Base-by-base conservation (phyloP, 208 protist genomes). In the Trypanosoma avium region DNA sequence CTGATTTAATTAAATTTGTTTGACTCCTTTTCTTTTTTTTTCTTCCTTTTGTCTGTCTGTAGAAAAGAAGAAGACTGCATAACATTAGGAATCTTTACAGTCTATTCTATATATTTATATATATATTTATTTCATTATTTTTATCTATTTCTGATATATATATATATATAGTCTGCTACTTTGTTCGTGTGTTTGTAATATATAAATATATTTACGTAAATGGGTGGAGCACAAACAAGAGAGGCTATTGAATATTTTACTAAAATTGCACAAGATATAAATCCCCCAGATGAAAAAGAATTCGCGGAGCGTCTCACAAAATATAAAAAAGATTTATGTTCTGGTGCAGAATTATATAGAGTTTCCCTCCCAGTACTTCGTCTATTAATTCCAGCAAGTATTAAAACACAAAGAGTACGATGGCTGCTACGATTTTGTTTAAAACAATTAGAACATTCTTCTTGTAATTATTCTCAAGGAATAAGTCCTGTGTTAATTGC, bases 351-450 rank as follows among this genome's bases (percentile, higher is more conserved):
- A 63, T 64, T 81, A 24, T 78, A 61, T 45, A 50, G 56, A n/a
- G 55, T 75, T 2, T 70, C 82, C 4, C 42, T 72, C 26, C 84
- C 88, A 7, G 30, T 84, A 19, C 77, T 88, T 9, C 42, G 65
- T 4, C 46, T 53, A 0, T 47, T 90, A 35, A 21, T 87, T 29
- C 56, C 49, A 13, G 17, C 32, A 42, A 46, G 61, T 19, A 29
- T 35, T 8, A 40, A 63, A 29, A 81, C 47, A 5, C 57, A 70
- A 12, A 69, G 83, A 8, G 30, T 91, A 27, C 67, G 57, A 17
- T 94, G 88, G 88, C 61, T 94, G 36, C 58, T 94, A 53, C 64
- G 58, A 42, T 70, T 73, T 22, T 81, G 68, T 56, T 42, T 69
- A 6, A 40, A 71, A 27, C 47, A 75, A 46, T 27, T 89, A 4